Percentiles rank a stretch among this genome's conserved stretches.
These are phyloP conservation scores for Clarireedia monteithiana DNA, from an alignment of 2,329 filamentous ascomycete species.

Conservation along the genomic window DNA sequence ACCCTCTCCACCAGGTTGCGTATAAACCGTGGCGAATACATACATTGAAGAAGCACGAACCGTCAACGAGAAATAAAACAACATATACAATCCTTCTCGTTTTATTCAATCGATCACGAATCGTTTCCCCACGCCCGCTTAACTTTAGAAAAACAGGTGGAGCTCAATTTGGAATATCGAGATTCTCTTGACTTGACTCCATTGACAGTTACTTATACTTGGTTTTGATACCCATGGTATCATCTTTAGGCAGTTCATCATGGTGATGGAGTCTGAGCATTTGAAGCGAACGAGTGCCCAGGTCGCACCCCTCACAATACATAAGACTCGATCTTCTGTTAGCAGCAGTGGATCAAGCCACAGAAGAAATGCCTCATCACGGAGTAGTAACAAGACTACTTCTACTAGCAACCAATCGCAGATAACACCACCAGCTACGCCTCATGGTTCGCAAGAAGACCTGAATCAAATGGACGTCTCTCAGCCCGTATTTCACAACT, in stretches of 20 bases:
- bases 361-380: constrained; percentile 36
- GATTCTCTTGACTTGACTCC: neutral
- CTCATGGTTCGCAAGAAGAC: constrained; percentile 57
- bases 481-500: constrained; percentile 79
- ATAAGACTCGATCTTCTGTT: constrained; percentile 34
- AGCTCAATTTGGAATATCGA: neutral
- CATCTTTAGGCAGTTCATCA: constrained; percentile 15
- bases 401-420: constrained; percentile 36
- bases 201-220: neutral
- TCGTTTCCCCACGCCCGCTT: neutral
- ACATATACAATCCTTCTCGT: neutral
- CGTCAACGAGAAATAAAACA: neutral
- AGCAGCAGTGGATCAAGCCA: constrained; percentile 33
- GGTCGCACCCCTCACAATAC: constrained; percentile 51
- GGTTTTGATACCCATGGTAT: constrained; percentile 1
- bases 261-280: constrained; percentile 27
- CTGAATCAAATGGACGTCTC: constrained; percentile 35
- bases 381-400: constrained; percentile 19
- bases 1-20: constrained; percentile 5
- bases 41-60: neutral
- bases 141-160: neutral
- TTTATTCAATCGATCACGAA: neutral
- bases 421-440: constrained; percentile 72
- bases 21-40: neutral
- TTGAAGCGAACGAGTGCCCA: constrained; percentile 46